Conservation (phyloP, 306 rosid genomes). For the Sphenostylis stenocarpa region DNA sequence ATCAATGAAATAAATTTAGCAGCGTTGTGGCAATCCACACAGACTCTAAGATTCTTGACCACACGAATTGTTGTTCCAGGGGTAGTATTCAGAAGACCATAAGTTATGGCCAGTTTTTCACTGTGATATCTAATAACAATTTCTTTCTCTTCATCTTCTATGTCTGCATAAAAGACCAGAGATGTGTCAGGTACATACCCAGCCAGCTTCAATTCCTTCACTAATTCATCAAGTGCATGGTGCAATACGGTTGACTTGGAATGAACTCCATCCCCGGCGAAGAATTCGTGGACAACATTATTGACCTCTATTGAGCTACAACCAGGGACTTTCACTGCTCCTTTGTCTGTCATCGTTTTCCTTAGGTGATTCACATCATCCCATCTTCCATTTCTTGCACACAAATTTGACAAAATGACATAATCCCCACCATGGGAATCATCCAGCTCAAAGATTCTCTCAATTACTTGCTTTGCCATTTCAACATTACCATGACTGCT, state of each 20-base stretch:
- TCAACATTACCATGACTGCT: conserved; percentile 68
- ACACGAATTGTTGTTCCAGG: conserved; percentile 74
- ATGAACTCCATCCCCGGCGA: conserved; percentile 72
- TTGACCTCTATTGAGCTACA: conserved; percentile 84
- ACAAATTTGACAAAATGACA: conserved; percentile 77
- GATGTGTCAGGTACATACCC: conserved; percentile 83
- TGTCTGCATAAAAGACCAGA: conserved; percentile 62
- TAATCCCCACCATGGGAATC: conserved; percentile 90
- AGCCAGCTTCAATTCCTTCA: conserved; percentile 63
- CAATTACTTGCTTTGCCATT: conserved; percentile 63
- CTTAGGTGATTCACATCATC: conserved; percentile 72
- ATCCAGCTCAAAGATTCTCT: conserved; percentile 63
- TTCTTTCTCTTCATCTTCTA: conserved; percentile 71
- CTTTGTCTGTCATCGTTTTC: conserved; percentile 68
- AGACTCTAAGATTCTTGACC: conserved; percentile 79
- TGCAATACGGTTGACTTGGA: conserved; percentile 50
- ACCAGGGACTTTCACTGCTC: conserved; percentile 74
- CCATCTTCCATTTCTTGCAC: conserved; percentile 72
- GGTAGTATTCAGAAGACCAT: conserved; percentile 67
- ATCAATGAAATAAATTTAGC: conserved; percentile 72
- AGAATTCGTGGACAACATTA: conserved; percentile 86
- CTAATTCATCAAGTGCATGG: conserved; percentile 65
- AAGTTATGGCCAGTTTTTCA: conserved; percentile 82
- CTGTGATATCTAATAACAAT: conserved; percentile 74
- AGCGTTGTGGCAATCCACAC: conserved; percentile 80